These are phyloP conservation scores for Colletotrichum orbiculare DNA, from an alignment of 2,329 filamentous ascomycete species.

Conservation along the genomic window DNA sequence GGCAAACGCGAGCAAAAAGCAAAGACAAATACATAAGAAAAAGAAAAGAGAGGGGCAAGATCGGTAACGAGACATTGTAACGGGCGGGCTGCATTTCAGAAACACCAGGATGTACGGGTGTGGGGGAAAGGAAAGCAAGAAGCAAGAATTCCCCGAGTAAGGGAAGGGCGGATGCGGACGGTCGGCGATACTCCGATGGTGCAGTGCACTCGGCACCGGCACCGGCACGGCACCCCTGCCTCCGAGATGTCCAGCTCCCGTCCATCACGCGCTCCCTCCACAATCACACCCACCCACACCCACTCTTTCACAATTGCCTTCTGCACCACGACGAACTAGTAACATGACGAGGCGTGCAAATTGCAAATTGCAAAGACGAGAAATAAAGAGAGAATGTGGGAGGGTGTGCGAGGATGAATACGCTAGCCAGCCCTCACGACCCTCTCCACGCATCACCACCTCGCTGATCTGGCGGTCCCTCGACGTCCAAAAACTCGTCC, in stretches of 20 bases:
- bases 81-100: too few species aligned
- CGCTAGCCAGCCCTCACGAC: conserved; percentile 7
- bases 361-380: not conserved
- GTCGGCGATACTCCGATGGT: conserved; percentile 26
- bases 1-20: too few species aligned
- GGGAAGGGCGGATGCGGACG: conserved; percentile 18
- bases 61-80: too few species aligned
- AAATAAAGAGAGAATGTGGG: not conserved
- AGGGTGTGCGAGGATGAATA: not conserved
- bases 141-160: conserved; percentile 1
- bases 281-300: not conserved
- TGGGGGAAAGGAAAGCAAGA: not conserved
- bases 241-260: conserved; percentile 27
- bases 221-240: conserved; percentile 23
- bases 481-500: conserved; percentile 24
- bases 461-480: conserved; percentile 15
- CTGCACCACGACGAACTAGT: not conserved
- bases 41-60: too few species aligned
- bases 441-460: conserved; percentile 16
- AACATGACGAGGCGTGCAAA: too few species aligned
- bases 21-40: too few species aligned
- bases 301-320: not conserved
- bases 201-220: not conserved
- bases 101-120: not conserved
- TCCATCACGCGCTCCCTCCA: not conserved